Conservation (phyloP, 352 stramenopile genomes). For the Pythium folliculosum region DNA sequence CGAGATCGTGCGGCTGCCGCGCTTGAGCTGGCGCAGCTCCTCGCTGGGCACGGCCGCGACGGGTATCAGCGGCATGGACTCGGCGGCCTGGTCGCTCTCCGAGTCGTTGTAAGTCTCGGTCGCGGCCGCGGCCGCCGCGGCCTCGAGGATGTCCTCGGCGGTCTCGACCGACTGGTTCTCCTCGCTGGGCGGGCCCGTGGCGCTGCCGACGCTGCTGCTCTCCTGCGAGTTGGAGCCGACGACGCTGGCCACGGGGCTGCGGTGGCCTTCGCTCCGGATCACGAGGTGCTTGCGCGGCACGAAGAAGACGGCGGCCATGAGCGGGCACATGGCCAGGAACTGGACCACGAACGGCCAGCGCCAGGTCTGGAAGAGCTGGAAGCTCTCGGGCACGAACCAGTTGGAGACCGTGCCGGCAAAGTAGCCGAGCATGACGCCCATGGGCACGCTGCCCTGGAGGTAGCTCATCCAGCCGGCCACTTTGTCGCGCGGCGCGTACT, state of each 20-base stretch:
- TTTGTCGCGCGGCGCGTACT: conserved; percentile 76
- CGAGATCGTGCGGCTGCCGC: conserved; percentile 20
- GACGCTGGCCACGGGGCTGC: conserved; percentile 42
- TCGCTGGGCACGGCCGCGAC: conserved; percentile 6
- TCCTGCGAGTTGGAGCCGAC: conserved; percentile 46
- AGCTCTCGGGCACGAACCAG: conserved; percentile 73
- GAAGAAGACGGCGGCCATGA: conserved; percentile 82
- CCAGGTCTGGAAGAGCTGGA: conserved; percentile 70
- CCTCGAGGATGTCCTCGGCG: conserved; percentile 26
- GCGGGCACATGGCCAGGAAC: conserved; percentile 68
- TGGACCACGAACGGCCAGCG: conserved; percentile 86
- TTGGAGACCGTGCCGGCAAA: conserved; percentile 82
- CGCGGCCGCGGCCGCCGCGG: conserved; percentile 15
- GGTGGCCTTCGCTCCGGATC: conserved; percentile 61
- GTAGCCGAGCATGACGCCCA: conserved; percentile 87
- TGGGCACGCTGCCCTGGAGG: conserved; percentile 76
- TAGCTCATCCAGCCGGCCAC: conserved; percentile 87
- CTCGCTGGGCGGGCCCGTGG: conserved; percentile 28
- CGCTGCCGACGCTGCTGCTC: conserved; percentile 38
- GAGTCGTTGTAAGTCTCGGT: conserved; percentile 20
- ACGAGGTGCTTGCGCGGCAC: conserved; percentile 76
- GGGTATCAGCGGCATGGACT: conserved; percentile 21
- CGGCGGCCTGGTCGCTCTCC: conserved; percentile 16
- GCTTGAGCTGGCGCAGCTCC: conserved; percentile 11
- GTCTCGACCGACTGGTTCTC: conserved; percentile 49